phyloP scores from a whole-genome alignment of 75 land plant genomes.

The Picea sitchensis region DNA sequence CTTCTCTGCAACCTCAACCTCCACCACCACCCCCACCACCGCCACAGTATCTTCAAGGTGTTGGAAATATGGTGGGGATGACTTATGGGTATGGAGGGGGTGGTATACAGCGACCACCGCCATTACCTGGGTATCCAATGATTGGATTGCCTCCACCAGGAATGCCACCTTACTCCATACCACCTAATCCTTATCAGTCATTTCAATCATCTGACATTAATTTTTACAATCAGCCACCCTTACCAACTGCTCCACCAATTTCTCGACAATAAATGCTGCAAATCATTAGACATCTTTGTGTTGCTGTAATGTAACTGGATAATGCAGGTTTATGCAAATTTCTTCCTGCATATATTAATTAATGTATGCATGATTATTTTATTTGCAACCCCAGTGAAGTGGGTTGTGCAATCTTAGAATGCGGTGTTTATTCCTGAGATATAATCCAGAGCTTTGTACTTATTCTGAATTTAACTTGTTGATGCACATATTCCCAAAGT shows the following conservation, averaged over 20 bases:
- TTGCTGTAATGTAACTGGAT: constrained; percentile 6
- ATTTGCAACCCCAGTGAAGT: constrained; percentile 9
- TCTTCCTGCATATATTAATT: constrained; percentile 4
- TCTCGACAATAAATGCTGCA: constrained; percentile 31
- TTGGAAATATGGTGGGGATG: constrained; percentile 24
- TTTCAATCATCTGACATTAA: constrained; percentile 41
- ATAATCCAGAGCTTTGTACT: constrained; percentile 6
- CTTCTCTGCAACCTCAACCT: constrained; percentile 33
- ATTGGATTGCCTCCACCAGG: constrained; percentile 32
- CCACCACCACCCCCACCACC: constrained; percentile 48
- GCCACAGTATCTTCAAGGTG: constrained; percentile 16
- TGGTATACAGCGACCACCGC: constrained; percentile 29
- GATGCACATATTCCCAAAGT: constrained; percentile 4
- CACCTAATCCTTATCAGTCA: constrained; percentile 32
- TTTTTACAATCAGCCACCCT: constrained; percentile 42
- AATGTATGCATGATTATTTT: not conserved
- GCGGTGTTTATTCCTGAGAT: constrained; percentile 5
- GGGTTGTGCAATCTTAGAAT: constrained; percentile 2
- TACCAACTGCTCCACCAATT: constrained; percentile 41
- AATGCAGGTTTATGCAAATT: not conserved
- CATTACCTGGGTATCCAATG: constrained; percentile 33
- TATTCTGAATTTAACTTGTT: not conserved
- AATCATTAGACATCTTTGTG: not conserved
- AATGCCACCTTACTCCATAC: constrained; percentile 21
- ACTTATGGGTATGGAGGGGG: constrained; percentile 32